Conservation (phyloP, 164 flowering plant genomes). For the Berberis thunbergii region DNA sequence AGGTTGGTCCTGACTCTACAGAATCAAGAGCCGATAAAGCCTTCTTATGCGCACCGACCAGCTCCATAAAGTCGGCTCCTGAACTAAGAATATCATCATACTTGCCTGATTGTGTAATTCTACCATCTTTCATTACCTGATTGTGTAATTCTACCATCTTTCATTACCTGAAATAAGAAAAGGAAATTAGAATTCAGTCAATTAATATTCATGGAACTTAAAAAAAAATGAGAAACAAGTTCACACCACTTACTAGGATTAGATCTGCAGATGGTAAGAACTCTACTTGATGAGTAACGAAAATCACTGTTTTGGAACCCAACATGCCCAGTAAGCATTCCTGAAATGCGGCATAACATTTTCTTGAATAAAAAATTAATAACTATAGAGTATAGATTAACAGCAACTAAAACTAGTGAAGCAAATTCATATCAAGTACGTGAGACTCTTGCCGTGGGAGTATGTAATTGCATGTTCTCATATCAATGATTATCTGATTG, state of each 20-base stretch:
- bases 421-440: not conserved
- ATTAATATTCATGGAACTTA: not conserved
- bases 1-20: too few species aligned
- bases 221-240: not conserved
- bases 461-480: too few species aligned
- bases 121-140: too few species aligned
- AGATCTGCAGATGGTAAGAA: slow-evolving; percentile 66
- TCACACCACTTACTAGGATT: slow-evolving; percentile 35
- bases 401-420: too few species aligned
- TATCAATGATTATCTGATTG: too few species aligned
- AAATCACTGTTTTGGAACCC: slow-evolving; percentile 55
- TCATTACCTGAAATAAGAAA: slow-evolving; percentile 45
- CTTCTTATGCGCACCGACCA: too few species aligned
- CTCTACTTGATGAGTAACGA: slow-evolving; percentile 73
- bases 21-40: slow-evolving; percentile 1
- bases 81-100: too few species aligned
- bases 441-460: not conserved
- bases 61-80: too few species aligned
- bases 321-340: slow-evolving; percentile 54
- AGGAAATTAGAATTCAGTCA: not conserved
- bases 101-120: too few species aligned
- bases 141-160: slow-evolving; percentile 72
- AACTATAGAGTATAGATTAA: too few species aligned
- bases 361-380: too few species aligned
- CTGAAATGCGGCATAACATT: slow-evolving; percentile 18